phyloP scores from a whole-genome alignment of 805 yeast species.

The Kregervanrija delftensis region DNA sequence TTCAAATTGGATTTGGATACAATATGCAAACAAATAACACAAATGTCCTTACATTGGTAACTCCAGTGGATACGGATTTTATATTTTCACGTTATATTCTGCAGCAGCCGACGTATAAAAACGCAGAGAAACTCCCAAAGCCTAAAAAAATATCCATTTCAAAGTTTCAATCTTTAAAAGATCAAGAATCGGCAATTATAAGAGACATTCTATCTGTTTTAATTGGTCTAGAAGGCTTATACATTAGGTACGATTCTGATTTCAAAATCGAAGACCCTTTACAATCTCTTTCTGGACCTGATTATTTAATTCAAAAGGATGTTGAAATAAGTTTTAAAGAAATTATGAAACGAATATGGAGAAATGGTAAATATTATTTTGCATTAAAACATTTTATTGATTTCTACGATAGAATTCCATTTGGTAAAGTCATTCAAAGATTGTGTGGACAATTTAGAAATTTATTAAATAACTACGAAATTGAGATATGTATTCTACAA shows the following conservation, averaged over 20 bases:
- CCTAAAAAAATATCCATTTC: conserved; percentile 34
- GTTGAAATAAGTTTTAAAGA: conserved; percentile 71
- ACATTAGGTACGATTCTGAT: conserved; percentile 59
- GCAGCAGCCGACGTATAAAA: conserved; percentile 14
- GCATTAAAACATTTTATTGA: conserved; percentile 57
- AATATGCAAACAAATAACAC: too few species aligned
- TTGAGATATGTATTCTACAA: conserved; percentile 39
- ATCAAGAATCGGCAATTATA: conserved; percentile 68
- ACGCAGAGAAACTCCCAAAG: conserved; percentile 6
- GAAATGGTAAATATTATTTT: conserved; percentile 56
- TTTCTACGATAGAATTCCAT: conserved; percentile 42
- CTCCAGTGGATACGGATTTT: too few species aligned
- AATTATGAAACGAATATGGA: conserved; percentile 52
- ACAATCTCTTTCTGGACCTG: conserved; percentile 59
- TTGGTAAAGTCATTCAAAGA: conserved; percentile 71
- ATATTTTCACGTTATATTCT: too few species aligned
- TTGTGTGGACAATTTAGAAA: conserved; percentile 54
- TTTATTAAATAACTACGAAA: conserved; percentile 31
- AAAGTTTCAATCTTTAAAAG: conserved; percentile 38
- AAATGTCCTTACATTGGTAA: too few species aligned
- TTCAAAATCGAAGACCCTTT: conserved; percentile 41
- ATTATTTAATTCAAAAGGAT: conserved; percentile 61
- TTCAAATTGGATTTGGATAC: too few species aligned
- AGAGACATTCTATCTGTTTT: conserved; percentile 65
- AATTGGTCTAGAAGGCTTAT: conserved; percentile 70